phyloP scores from a whole-genome alignment of 78 protist species.

The Emiliania huxleyi region DNA sequence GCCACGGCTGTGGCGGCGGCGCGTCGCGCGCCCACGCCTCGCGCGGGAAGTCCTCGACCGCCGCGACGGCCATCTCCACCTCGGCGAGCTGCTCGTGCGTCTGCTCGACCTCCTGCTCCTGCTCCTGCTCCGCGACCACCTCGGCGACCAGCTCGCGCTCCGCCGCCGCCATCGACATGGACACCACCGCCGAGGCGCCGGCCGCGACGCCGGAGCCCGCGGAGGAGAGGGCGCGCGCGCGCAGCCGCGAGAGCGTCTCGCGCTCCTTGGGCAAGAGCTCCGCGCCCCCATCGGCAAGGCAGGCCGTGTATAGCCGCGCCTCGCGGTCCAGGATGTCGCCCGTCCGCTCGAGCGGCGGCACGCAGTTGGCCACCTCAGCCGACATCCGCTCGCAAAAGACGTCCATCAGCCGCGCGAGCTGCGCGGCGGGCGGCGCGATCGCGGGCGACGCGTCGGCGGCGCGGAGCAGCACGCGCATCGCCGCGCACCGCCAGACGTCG shows the following conservation, averaged over 20 bases:
- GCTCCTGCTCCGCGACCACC: background rate
- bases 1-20: background rate
- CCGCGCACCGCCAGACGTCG: constrained; percentile 41
- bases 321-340: background rate
- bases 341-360: background rate
- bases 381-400: constrained; percentile 44
- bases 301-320: background rate
- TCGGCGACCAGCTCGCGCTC: background rate
- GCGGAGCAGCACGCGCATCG: constrained; percentile 10
- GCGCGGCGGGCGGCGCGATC: background rate
- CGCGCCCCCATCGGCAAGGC: background rate
- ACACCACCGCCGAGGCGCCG: background rate
- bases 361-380: background rate
- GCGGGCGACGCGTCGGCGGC: background rate
- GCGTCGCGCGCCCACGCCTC: background rate
- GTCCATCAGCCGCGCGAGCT: constrained; percentile 13
- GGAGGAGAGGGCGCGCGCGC: background rate
- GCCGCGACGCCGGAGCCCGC: background rate
- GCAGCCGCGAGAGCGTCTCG: background rate
- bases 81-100: background rate
- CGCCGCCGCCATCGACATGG: background rate
- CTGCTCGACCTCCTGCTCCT: background rate
- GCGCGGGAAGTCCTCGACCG: background rate
- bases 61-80: background rate
- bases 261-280: background rate